A percentile compares a stretch with the other conserved stretches of the same genome.
Conservation (phyloP, 768 basidiomycete species). For the Lactarius hengduanensis region DNA sequence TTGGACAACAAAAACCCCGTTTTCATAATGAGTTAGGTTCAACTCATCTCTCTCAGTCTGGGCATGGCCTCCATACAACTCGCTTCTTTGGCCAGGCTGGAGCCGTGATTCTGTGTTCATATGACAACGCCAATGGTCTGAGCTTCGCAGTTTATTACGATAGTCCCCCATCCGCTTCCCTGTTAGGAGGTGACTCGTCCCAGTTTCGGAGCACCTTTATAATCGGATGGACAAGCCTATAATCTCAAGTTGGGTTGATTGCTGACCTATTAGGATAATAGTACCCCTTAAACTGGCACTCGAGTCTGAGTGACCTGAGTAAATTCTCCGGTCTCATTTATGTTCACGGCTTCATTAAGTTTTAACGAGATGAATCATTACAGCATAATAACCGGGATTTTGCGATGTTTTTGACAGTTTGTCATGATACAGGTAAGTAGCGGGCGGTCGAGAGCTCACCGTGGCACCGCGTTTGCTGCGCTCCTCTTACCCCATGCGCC, state of each 20-base stretch:
- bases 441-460: background rate
- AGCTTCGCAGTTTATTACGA: background rate
- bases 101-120: background rate
- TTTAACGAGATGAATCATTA: background rate
- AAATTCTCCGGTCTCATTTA: background rate
- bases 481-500: background rate
- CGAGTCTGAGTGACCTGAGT: background rate
- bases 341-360: background rate
- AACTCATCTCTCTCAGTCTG: background rate
- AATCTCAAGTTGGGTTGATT: background rate
- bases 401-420: background rate
- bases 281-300: background rate
- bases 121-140: constrained; percentile 2
- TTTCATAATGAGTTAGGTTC: background rate
- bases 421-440: background rate
- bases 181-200: background rate
- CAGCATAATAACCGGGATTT: background rate
- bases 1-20: background rate
- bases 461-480: background rate
- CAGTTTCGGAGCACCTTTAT: background rate
- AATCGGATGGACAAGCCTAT: background rate
- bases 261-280: background rate
- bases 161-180: background rate
- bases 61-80: background rate
- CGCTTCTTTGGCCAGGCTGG: background rate